phyloP scores from a whole-genome alignment of 176 grass and related monocot species.

The Paspalum vaginatum region DNA sequence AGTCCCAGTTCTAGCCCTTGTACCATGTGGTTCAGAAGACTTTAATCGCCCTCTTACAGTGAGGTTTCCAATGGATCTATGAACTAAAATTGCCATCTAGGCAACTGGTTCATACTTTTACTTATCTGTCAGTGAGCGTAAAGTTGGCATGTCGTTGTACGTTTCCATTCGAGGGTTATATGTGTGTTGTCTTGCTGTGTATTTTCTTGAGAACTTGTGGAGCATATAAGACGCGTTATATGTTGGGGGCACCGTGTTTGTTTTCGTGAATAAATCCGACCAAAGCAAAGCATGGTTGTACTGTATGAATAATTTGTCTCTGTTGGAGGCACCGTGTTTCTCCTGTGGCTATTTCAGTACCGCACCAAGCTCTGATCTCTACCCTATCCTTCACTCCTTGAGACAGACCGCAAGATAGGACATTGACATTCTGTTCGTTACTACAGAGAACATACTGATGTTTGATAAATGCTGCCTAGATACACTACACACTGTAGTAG shows the following conservation, averaged over 20 bases:
- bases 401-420: too few species aligned
- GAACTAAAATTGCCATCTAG: constrained; percentile 43
- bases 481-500: too few species aligned
- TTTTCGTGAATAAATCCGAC: too few species aligned
- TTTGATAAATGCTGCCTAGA: too few species aligned
- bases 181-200: background rate
- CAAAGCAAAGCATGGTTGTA: too few species aligned
- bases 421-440: too few species aligned
- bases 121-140: background rate
- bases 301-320: too few species aligned
- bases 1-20: constrained; percentile 76
- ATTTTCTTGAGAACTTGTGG: background rate
- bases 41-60: background rate
- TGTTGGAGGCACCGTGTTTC: too few species aligned
- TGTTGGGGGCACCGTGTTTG: background rate
- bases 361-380: too few species aligned
- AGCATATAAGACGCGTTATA: background rate
- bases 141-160: background rate
- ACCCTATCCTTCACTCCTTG: too few species aligned
- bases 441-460: too few species aligned
- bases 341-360: too few species aligned
- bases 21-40: background rate
- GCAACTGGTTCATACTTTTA: constrained; percentile 34
- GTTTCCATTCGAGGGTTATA: background rate
- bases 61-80: background rate